phyloP scores from a whole-genome alignment of 257 asterid genomes.

The Craterostigma plantagineum region DNA sequence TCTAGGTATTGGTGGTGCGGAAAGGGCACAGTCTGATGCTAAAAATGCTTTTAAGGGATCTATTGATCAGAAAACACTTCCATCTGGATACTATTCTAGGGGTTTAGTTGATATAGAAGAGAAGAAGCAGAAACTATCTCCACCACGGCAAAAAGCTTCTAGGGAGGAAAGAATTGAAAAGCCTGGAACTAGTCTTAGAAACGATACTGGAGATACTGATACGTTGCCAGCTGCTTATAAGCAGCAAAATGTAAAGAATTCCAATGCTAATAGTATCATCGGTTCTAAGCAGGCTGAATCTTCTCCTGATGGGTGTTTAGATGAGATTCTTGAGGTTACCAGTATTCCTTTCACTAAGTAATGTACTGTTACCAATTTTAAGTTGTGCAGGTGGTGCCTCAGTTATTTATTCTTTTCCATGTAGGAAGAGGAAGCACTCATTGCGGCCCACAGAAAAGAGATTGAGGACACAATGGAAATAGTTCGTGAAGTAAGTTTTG shows the following conservation, averaged over 20 bases:
- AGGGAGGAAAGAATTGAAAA: slow-evolving; percentile 61
- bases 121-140: slow-evolving; percentile 62
- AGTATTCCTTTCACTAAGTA: not conserved
- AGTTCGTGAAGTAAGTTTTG: slow-evolving; percentile 61
- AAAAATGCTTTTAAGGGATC: slow-evolving; percentile 28
- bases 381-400: not conserved
- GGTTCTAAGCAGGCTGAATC: slow-evolving; percentile 30
- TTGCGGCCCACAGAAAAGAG: slow-evolving; percentile 86
- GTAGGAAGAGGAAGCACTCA: slow-evolving; percentile 89
- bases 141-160: slow-evolving; percentile 46
- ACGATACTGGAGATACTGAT: slow-evolving; percentile 30
- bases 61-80: slow-evolving; percentile 33
- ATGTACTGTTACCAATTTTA: no score
- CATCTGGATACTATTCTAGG: slow-evolving; percentile 20
- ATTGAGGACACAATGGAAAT: slow-evolving; percentile 96
- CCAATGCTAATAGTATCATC: slow-evolving; percentile 20
- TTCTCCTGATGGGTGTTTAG: slow-evolving; percentile 52
- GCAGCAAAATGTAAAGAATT: slow-evolving; percentile 24
- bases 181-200: slow-evolving; percentile 28
- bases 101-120: slow-evolving; percentile 41
- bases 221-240: slow-evolving; percentile 24
- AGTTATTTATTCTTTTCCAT: slow-evolving; percentile 8
- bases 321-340: slow-evolving; percentile 80
- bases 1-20: slow-evolving; percentile 19
- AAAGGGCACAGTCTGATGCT: no score